phyloP scores from a whole-genome alignment of 2,329 filamentous ascomycete species.

The Dissoconium aciculare region DNA sequence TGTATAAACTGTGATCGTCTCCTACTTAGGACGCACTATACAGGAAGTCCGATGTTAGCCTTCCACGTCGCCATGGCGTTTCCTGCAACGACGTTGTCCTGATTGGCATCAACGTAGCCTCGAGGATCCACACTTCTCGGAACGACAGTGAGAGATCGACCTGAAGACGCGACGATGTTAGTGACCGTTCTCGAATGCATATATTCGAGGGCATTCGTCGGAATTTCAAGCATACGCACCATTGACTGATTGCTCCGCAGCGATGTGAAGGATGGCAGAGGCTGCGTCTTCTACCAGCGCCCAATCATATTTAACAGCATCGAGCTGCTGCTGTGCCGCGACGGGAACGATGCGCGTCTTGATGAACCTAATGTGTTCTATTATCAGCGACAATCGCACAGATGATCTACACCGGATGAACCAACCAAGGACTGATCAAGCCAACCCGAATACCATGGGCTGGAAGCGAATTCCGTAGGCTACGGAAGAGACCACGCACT shows the following conservation, averaged over 20 bases:
- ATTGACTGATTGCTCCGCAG: slow-evolving; percentile 12
- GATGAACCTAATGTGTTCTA: slow-evolving; percentile 13
- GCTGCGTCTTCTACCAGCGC: slow-evolving; percentile 15
- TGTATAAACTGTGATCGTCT: too few species aligned
- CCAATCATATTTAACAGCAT: slow-evolving; percentile 9
- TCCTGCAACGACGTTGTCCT: slow-evolving; percentile 8
- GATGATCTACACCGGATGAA: too few species aligned
- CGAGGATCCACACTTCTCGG: slow-evolving; percentile 7
- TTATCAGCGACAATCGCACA: too few species aligned
- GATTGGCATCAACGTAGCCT: slow-evolving; percentile 12
- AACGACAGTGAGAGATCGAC: slow-evolving; percentile 13
- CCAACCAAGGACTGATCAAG: slow-evolving; percentile 22
- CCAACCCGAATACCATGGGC: slow-evolving; percentile 34
- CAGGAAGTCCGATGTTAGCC: not conserved
- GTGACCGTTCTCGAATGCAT: too few species aligned
- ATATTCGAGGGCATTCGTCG: too few species aligned
- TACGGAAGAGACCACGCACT: slow-evolving; percentile 30
- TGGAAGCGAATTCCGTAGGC: slow-evolving; percentile 23
- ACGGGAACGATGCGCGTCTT: slow-evolving; percentile 15
- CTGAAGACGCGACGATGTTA: slow-evolving; percentile 6
- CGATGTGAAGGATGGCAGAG: slow-evolving; percentile 13
- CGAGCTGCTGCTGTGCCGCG: slow-evolving; percentile 8
- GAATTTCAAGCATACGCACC: slow-evolving; percentile 9
- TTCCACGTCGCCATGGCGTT: not conserved
- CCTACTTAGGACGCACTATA: too few species aligned